Conservation (phyloP, 2,329 filamentous ascomycete species). For the Fusarium domesticum region DNA sequence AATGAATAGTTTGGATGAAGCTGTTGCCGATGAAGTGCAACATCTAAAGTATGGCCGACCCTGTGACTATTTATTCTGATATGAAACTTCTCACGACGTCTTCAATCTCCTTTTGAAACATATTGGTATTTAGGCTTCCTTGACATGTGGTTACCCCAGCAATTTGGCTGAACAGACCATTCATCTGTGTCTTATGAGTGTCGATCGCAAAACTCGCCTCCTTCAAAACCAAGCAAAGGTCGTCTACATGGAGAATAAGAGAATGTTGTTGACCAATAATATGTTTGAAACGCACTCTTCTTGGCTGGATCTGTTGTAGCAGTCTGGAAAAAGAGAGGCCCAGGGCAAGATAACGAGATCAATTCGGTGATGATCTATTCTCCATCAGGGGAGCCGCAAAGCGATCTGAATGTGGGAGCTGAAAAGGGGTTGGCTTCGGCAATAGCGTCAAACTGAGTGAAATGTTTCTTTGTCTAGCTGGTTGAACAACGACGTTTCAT, state of each 20-base stretch:
- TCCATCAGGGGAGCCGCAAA: not conserved
- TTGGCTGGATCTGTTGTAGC: constrained; percentile 10
- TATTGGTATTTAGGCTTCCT: not conserved
- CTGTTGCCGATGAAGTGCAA: constrained; percentile 5
- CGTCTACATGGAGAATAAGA: too few species aligned
- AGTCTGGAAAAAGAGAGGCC: not conserved
- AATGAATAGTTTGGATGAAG: constrained; percentile 7
- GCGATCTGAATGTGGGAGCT: not conserved
- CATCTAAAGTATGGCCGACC: not conserved
- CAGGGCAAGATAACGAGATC: not conserved
- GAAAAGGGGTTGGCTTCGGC: not conserved
- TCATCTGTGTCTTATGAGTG: not conserved
- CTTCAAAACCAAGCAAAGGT: too few species aligned
- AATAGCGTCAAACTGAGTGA: not conserved
- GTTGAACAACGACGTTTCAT: not conserved
- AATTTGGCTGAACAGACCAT: not conserved
- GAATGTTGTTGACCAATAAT: too few species aligned
- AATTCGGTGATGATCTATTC: not conserved
- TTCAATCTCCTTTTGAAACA: not conserved
- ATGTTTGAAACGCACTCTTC: not conserved
- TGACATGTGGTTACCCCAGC: not conserved
- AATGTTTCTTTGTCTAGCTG: not conserved
- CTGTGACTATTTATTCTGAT: not conserved
- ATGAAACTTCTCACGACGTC: not conserved
- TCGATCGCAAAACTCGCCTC: not conserved